phyloP scores from a whole-genome alignment of 345 rosid species.

The Passiflora organensis region DNA sequence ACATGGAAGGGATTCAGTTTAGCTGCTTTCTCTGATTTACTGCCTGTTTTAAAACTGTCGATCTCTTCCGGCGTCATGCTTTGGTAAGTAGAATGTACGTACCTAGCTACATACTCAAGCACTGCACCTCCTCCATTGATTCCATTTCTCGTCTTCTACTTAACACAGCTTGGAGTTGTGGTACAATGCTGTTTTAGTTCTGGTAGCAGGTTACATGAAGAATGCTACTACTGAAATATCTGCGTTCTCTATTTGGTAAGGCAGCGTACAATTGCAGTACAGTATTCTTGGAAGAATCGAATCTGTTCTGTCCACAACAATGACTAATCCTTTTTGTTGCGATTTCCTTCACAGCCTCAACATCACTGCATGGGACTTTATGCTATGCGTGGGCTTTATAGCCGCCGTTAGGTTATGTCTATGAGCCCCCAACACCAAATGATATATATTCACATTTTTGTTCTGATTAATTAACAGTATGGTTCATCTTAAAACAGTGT shows the following conservation, averaged over 20 bases:
- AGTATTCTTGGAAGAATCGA: too few species aligned
- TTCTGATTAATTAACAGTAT: too few species aligned
- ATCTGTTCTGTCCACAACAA: too few species aligned
- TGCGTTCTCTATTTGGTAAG: slow-evolving; percentile 88
- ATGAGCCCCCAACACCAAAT: neutral
- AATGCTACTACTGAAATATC: slow-evolving; percentile 55
- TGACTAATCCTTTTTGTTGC: too few species aligned
- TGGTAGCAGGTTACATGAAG: slow-evolving; percentile 65
- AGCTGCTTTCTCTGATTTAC: slow-evolving; percentile 40
- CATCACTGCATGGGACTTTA: slow-evolving; percentile 47
- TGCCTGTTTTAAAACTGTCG: slow-evolving; percentile 55
- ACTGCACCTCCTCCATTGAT: too few species aligned
- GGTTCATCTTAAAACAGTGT: slow-evolving; percentile 44
- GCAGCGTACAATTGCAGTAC: too few species aligned
- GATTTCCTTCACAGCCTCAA: too few species aligned
- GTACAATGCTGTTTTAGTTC: slow-evolving; percentile 60
- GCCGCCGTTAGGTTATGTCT: slow-evolving; percentile 39
- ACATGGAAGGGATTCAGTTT: slow-evolving; percentile 63
- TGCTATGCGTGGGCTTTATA: slow-evolving; percentile 54
- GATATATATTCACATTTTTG: neutral
- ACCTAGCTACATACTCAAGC: too few species aligned
- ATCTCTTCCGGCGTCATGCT: slow-evolving; percentile 59
- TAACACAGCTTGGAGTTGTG: slow-evolving; percentile 66
- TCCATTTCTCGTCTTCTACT: neutral
- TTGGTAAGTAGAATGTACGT: too few species aligned